Evolutionary conservation across 2,329 filamentous ascomycete species (phyloP), one percentile per base, ranked within the genome.

Genomic region (Paracoccidioides lutzii): DNA sequence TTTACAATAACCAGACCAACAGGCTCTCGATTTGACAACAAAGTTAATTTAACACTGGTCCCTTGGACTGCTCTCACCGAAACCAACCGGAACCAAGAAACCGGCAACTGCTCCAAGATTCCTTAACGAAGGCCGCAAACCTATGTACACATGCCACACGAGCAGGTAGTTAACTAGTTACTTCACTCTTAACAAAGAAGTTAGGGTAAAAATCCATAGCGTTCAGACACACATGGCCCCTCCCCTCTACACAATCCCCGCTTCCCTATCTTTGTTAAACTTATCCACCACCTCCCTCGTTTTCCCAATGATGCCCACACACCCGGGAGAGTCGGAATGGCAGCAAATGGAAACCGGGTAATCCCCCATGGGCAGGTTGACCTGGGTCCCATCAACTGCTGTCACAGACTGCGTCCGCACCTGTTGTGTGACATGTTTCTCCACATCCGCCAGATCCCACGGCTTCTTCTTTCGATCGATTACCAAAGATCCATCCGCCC

Each of bases 381-480:
- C 69, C 1, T 64, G 61, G 53, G 67, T 69, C 0, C 73, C 74
- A 55, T 74, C 72, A 4, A 69, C 67, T 4, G 72, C 71, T 1
- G 69, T 74, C 8, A 74, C 73, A 1, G 69, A 69, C 48, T 69
- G 66, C 4, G 71, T 67, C 44, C 71, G 67, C 6, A 75, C 59
- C 61, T 75, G 73, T 59, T 73, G 67, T n/a, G 64, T 58, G 4
- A 75, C 70, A 54, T 73, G 72, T 45, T 64, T 68, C 63, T 67
- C 67, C 12, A 75, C 69, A 41, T 75, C 72, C 5, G 67, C 67
- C 0, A 65, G 55, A 30, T 69, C 63, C 70, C 72, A 74, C 1
- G 72, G 67, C 71, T 81, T 79, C 70, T 81, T 82, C 69, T 81
- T 80, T 37, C 80, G 72, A 59, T 80, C 78, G 62, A 81, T 80